phyloP scores from a whole-genome alignment of 164 flowering plant species.

The Umbellularia californica region DNA sequence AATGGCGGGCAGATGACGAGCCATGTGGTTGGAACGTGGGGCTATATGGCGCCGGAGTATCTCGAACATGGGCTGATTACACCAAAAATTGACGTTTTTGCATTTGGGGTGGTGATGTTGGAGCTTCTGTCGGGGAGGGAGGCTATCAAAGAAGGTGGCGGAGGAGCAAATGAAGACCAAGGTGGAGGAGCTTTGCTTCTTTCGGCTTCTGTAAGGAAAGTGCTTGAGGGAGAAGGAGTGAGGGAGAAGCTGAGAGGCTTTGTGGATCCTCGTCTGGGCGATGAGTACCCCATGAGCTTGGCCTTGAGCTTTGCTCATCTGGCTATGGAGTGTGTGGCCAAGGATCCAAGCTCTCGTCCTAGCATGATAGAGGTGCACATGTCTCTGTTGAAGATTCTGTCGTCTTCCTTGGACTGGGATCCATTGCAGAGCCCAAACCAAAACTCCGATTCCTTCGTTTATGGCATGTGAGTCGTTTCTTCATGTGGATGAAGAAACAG shows the following conservation, averaged over 20 bases:
- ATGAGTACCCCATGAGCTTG: slow-evolving; percentile 54
- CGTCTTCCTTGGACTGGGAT: background rate
- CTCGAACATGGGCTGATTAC: slow-evolving; percentile 59
- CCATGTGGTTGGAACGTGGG: slow-evolving; percentile 64
- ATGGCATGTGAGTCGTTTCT: too few species aligned
- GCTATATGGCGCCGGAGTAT: slow-evolving; percentile 76
- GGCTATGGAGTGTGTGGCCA: slow-evolving; percentile 44
- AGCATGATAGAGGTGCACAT: background rate
- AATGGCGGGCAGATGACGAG: slow-evolving; percentile 13
- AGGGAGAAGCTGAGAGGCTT: slow-evolving; percentile 7
- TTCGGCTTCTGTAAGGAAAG: too few species aligned
- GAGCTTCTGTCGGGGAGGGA: slow-evolving; percentile 72
- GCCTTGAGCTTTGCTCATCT: slow-evolving; percentile 56
- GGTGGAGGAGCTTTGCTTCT: slow-evolving; percentile 16
- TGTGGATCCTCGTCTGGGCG: slow-evolving; percentile 34
- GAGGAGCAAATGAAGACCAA: slow-evolving; percentile 3
- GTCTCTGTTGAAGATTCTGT: background rate
- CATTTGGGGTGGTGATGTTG: slow-evolving; percentile 60
- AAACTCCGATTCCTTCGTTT: background rate
- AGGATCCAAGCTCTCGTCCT: slow-evolving; percentile 35
- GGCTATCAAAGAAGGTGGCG: slow-evolving; percentile 28
- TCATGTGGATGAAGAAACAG: too few species aligned
- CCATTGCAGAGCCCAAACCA: background rate
- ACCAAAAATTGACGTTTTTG: slow-evolving; percentile 63
- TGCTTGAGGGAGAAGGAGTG: too few species aligned